Evolutionary conservation across 768 basidiomycete genomes (phyloP), one percentile per base, ranked within the genome.

Genomic region (Trichaptum fuscoviolaceum): DNA sequence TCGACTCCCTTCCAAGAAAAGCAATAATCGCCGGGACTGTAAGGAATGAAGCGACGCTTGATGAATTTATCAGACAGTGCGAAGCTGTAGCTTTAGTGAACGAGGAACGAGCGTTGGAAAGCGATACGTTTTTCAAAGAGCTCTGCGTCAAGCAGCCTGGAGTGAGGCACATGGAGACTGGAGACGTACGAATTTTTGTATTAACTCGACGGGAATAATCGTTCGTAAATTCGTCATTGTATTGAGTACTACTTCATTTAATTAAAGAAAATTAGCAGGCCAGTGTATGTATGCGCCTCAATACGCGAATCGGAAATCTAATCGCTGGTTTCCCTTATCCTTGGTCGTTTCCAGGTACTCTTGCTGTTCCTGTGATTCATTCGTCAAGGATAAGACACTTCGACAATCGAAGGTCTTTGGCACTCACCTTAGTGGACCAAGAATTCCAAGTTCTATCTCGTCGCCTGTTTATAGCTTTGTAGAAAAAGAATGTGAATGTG

Each of bases 291-390:
- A 3, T 15, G 12, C 42, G 42, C 42, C 42, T 15, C 42, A 87
- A 72, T 88, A 85, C 6, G 81, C 83, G 67, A 89, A 89, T 17
- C 85, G 78, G 77, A 88, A 89, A 70, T 89, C 86, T 67, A 89
- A 73, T 36, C 85, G 75, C 67, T 81, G 73, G 69, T 87, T 89
- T 26, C 88, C 87, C 68, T 81, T 76, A 65, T 90, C 87, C 35
- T 78, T 82, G n/a, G 89, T 87, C 18, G 80, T 87, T 64, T 82
- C 79, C 0, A 88, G 71, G 73, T 91, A 90, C 23, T 85, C 75
- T 58, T 79, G 76, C 70, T 82, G 84, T 72, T 87, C 81, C 86
- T 87, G 70, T 57, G 42, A 36, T 26, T 62, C 57, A 36, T 24
- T 36, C 26, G 64, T 64, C 35, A 61, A 26, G 63, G 3, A 23